Evolutionary conservation across 2,329 filamentous ascomycete species (phyloP).

Genomic region (Parastagonospora avenae): DNA sequence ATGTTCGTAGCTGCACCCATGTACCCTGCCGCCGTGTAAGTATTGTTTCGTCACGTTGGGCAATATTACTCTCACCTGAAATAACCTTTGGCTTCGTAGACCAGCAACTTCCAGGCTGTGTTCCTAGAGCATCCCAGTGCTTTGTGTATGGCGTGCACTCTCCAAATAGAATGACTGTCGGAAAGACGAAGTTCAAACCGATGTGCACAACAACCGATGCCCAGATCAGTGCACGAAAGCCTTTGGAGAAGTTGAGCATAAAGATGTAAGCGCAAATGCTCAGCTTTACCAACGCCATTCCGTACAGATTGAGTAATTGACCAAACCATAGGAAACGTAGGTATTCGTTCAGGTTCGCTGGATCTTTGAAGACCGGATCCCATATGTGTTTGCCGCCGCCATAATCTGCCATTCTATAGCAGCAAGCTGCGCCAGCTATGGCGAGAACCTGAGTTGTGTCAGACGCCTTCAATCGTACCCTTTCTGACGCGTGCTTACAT

Average conservation of each 20-base stretch:
- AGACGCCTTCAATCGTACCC: not conserved
- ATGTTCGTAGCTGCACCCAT: slow-evolving; percentile 33
- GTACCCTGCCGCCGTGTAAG: slow-evolving; percentile 17
- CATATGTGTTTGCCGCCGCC: slow-evolving; percentile 30
- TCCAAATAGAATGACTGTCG: slow-evolving; percentile 27
- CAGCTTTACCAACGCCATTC: slow-evolving; percentile 36
- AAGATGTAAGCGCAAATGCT: slow-evolving; percentile 35
- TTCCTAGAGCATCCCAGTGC: slow-evolving; percentile 29
- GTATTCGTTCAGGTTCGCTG: slow-evolving; percentile 21
- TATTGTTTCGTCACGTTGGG: not conserved
- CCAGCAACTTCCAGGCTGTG: slow-evolving; percentile 29
- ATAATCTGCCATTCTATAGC: slow-evolving; percentile 25
- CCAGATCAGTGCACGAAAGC: slow-evolving; percentile 29
- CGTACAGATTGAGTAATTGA: slow-evolving; percentile 31
- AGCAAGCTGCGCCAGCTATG: slow-evolving; percentile 21
- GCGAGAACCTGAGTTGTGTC: slow-evolving; percentile 21
- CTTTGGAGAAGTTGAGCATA: slow-evolving; percentile 30
- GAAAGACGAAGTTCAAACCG: slow-evolving; percentile 28
- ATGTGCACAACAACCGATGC: slow-evolving; percentile 25
- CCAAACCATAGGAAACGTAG: slow-evolving; percentile 27
- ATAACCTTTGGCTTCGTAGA: slow-evolving; percentile 26
- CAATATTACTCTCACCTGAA: slow-evolving; percentile 10
- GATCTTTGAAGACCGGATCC: slow-evolving; percentile 26
- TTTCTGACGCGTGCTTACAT: slow-evolving; percentile 13
- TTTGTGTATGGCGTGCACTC: slow-evolving; percentile 29